Percentiles rank a stretch among this genome's conserved stretches.
Evolutionary conservation across 257 asterid genomes (phyloP).

Genomic region (Salvia hispanica): DNA sequence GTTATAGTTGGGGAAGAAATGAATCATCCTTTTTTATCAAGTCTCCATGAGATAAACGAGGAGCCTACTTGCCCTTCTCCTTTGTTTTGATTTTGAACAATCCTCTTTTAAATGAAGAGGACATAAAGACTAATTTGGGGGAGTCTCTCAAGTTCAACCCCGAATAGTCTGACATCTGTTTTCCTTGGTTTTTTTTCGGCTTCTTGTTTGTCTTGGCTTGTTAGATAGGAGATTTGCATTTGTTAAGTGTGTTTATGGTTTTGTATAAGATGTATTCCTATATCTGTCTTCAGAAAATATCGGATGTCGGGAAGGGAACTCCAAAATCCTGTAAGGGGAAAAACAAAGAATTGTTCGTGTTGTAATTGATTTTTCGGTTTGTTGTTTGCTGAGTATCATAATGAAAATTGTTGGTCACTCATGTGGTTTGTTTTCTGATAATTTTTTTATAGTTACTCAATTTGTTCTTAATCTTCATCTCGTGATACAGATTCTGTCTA

Average conservation of each 20-base stretch:
- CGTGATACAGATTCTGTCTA: not conserved
- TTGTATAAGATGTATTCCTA: slow-evolving; percentile 29
- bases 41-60: slow-evolving; percentile 91
- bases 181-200: slow-evolving; percentile 24
- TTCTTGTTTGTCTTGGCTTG: slow-evolving; percentile 28
- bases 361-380: slow-evolving; percentile 26
- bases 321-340: not conserved
- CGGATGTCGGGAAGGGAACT: not conserved
- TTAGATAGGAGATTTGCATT: slow-evolving; percentile 35
- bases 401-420: not conserved
- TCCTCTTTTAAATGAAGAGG: slow-evolving; percentile 74
- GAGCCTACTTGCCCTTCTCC: slow-evolving; percentile 76
- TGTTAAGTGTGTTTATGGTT: slow-evolving; percentile 32
- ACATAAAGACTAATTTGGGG: slow-evolving; percentile 77
- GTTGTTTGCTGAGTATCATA: slow-evolving; percentile 24
- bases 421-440: not conserved
- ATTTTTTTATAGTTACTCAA: not conserved
- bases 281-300: slow-evolving; percentile 6
- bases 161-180: slow-evolving; percentile 37
- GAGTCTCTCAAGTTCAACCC: slow-evolving; percentile 77
- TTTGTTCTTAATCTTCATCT: not conserved
- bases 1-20: slow-evolving; percentile 77
- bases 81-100: slow-evolving; percentile 81
- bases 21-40: slow-evolving; percentile 70
- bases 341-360: not conserved